Evolutionary conservation across 2,329 filamentous ascomycete species (phyloP), one percentile per base, ranked within the genome.

Genomic region (Verticillium klebahnii): DNA sequence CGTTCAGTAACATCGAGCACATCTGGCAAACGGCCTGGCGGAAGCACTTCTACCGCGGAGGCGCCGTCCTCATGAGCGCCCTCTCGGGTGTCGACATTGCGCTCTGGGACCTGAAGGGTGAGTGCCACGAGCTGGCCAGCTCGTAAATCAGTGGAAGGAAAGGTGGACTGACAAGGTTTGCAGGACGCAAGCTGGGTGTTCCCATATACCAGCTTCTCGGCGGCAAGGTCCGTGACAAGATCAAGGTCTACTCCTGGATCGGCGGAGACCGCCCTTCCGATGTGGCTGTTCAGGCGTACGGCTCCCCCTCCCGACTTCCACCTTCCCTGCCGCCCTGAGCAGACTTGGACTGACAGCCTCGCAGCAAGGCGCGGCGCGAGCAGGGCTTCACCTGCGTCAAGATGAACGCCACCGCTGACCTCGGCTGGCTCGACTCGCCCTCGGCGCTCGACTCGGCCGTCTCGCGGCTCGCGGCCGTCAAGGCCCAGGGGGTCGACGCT

Each of bases 61-160:
- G 90, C 0, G 88, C 90, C 0, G 90, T 93, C 9, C 88, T 93
- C 66, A 93, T 93, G 89, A 90, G 86, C 66, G 91, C 90, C 0
- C 75, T 93, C 15, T 85, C 89, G 0, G 91, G 91, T 2, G 85
- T 93, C 59, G 90, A 93, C 69, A 93, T 93, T 71, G 90, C 90
- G 0, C 76, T 93, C 0, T 93, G 90, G 90, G 90, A 93, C 74
- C 77, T 93, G 23, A 92, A 93, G 77, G 79, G 79, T 76, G 29
- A 29, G 29, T 29, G 29, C 29, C 29, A 1, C 29, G 5, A 29
- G 29, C 29, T 6, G 29, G 29, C 29, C 29, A 6, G 29, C 5
- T 29, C 29, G 5, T 29, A 29, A 5, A 3, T 4, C 29, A 5
- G 29, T 29, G 29, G 4, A 29, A 29, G 29, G 29, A 6, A 29